Base-by-base conservation (phyloP, 176 grass and related monocot genomes). In the Eleusine coracana region DNA sequence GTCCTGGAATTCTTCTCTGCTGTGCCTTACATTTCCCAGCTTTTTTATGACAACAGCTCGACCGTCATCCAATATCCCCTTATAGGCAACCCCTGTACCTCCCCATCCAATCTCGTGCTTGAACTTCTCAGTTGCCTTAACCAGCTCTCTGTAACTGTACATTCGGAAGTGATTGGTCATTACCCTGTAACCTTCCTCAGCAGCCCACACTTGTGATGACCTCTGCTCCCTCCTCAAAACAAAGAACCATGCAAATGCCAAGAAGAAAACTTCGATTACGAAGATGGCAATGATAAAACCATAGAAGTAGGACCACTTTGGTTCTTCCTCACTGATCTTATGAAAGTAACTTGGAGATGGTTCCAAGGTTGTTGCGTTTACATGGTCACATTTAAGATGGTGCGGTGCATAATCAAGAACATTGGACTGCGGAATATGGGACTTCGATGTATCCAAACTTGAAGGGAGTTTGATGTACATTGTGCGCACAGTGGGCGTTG, bases 181-280 rank as follows among this genome's bases (percentile, higher is more conserved):
- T 65, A 71, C 78, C 82, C 39, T 89, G 54, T 89, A 89, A 38
- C 87, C 87, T 85, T 85, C 87, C 71, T 89, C 87, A 3, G 77
- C 64, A 17, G 15, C 71, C 70, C 83, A 85, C 64, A 76, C 10
- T 17, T 70, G 71, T 9, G 77, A 80, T 20, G 87, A 85, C 36
- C 82, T 81, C 15, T 70, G 1, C 82, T 85, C 87, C 56, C 45
- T 81, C 82, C 87, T 50, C 66, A 89, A 42, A 25, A 89, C 87
- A 3, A 89, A 85, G 82, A 85, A 85, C 87, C 87, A 89, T 5
- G 87, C 82, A 63, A 85, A 89, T 10, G 64, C 5, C 4, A 89
- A 85, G 36, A 89, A 89, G 54, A 71, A 89, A 42, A 66, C 71
- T 40, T 89, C 87, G 0, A 89, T 29, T 34, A 76, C 13, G 50